These are phyloP conservation scores for Schwanniomyces pseudopolymorphus DNA, from an alignment of 805 yeast genomes.

Conservation along the genomic window DNA sequence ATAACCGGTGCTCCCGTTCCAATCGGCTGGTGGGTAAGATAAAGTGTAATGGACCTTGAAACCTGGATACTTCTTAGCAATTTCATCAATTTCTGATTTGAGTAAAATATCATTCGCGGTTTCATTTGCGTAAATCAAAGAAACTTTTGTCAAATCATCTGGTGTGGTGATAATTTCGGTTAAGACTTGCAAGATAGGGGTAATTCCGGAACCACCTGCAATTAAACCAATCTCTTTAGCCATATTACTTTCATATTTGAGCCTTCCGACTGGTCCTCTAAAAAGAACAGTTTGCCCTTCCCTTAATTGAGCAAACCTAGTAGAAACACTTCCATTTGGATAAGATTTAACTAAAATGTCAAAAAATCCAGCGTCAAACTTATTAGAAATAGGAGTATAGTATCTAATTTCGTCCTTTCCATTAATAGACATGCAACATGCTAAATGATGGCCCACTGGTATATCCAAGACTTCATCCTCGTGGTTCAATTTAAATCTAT, in stretches of 20 bases:
- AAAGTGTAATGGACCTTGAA: conserved; percentile 62
- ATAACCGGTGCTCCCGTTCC: conserved; percentile 62
- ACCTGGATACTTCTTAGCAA: conserved; percentile 60
- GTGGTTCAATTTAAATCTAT: conserved; percentile 64
- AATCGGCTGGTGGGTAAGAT: conserved; percentile 41
- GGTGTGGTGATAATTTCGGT: conserved; percentile 69
- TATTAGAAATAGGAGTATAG: conserved; percentile 75
- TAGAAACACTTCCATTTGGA: conserved; percentile 68
- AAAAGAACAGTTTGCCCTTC: conserved; percentile 69
- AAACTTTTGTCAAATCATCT: conserved; percentile 59
- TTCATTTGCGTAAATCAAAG: conserved; percentile 70
- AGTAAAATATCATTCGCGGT: conserved; percentile 74
- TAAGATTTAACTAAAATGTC: conserved; percentile 78
- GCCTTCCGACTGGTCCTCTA: conserved; percentile 78
- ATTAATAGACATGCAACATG: conserved; percentile 50
- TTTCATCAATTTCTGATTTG: conserved; percentile 70
- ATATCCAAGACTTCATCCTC: conserved; percentile 61
- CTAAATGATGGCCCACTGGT: conserved; percentile 77
- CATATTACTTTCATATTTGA: conserved; percentile 57
- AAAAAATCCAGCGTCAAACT: conserved; percentile 68
- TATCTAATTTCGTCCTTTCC: conserved; percentile 60
- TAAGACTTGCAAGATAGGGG: conserved; percentile 83
- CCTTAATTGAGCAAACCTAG: conserved; percentile 58
- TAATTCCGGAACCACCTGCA: conserved; percentile 88
- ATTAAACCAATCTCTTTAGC: conserved; percentile 64